These are phyloP conservation scores for Elymus sibiricus DNA, from an alignment of 176 grass and related monocot genomes.

Conservation along the genomic window DNA sequence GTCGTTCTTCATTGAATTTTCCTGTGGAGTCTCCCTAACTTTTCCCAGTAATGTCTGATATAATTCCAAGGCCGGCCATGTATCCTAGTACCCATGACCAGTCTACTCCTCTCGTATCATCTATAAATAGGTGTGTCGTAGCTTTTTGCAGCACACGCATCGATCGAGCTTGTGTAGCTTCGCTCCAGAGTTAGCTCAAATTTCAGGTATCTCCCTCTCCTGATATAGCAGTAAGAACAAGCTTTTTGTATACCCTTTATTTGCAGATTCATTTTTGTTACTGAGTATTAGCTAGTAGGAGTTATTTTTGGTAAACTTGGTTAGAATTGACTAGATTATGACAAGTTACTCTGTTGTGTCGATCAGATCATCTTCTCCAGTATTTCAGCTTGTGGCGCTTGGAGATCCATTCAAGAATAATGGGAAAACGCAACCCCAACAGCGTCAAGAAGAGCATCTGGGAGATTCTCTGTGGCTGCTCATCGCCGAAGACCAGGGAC, in stretches of 20 bases:
- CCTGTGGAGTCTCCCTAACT: not conserved
- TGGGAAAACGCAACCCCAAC: conserved; percentile 28
- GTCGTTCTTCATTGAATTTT: conserved; percentile 10
- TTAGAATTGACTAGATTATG: not conserved
- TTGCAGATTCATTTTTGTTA: not conserved
- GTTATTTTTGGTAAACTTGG: not conserved
- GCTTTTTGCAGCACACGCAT: not conserved
- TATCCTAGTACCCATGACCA: not conserved
- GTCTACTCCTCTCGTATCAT: not conserved
- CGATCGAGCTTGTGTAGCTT: not conserved
- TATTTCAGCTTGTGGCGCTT: not conserved
- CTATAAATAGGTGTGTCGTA: conserved; percentile 18
- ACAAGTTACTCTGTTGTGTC: not conserved
- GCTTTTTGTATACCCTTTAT: not conserved
- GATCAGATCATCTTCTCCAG: not conserved
- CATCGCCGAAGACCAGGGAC: not conserved
- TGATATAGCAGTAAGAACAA: not conserved
- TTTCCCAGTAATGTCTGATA: not conserved
- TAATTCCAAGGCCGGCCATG: not conserved
- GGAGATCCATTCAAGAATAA: not conserved
- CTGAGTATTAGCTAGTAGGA: not conserved
- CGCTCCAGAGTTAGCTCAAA: not conserved
- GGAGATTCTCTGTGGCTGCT: conserved; percentile 30
- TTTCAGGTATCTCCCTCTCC: not conserved
- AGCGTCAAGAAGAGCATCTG: conserved; percentile 52